A percentile compares a stretch with the other conserved stretches of the same genome.
Evolutionary conservation across 1,284 basidiomycete species (phyloP).

Genomic region (Cryptococcus wingfieldii): DNA sequence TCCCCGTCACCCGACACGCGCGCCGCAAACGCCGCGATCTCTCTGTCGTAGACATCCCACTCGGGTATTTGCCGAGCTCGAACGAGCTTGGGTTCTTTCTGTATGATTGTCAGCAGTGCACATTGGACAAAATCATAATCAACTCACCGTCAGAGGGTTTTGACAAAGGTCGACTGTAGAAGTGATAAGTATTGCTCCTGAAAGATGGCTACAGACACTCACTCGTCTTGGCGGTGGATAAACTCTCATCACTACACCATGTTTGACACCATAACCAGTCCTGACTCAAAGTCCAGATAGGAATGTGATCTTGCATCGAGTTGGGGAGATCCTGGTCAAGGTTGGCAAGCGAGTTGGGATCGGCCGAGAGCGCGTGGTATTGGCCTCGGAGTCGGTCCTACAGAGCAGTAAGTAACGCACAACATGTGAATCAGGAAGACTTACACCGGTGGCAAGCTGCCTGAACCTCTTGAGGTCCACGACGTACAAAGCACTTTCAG

Average conservation of each 20-base stretch:
- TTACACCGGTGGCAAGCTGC: conserved; percentile 74
- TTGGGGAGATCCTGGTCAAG: conserved; percentile 96
- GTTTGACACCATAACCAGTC: conserved; percentile 83
- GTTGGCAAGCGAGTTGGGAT: conserved; percentile 89
- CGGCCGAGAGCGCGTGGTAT: conserved; percentile 88
- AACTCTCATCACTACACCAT: conserved; percentile 52
- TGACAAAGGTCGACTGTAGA: conserved; percentile 86
- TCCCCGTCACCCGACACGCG: conserved; percentile 49
- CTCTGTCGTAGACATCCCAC: conserved; percentile 84
- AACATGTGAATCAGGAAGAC: conserved; percentile 21
- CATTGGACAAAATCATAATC: not conserved
- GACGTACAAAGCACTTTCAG: conserved; percentile 82
- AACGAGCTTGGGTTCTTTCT: conserved; percentile 94
- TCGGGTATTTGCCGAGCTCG: conserved; percentile 93
- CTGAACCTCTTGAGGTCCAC: conserved; percentile 94
- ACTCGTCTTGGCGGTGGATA: conserved; percentile 54
- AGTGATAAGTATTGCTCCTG: not conserved
- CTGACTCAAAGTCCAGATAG: conserved; percentile 79
- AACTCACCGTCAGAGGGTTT: conserved; percentile 77
- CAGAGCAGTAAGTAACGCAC: conserved; percentile 41
- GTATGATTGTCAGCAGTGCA: conserved; percentile 12
- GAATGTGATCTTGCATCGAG: conserved; percentile 79
- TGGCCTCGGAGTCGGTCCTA: conserved; percentile 79
- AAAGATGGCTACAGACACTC: conserved; percentile 3
- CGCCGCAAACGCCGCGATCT: conserved; percentile 59